Evolutionary conservation across 768 basidiomycete genomes (phyloP), one percentile per base, ranked within the genome.

Genomic region (Phylloporus arenicola): DNA sequence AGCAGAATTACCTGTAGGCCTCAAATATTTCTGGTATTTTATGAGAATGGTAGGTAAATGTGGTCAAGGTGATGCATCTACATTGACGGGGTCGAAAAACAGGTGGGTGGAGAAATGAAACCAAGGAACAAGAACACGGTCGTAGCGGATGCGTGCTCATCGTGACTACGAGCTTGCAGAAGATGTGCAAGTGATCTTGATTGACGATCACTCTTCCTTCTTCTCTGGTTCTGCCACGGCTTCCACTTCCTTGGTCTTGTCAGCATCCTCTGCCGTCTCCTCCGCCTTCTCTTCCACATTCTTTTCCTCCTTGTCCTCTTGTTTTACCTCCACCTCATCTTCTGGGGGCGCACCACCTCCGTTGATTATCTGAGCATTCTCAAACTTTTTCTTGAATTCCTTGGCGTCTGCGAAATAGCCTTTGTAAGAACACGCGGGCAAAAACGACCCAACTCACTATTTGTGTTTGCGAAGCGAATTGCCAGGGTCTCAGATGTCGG

Each of bases 391-490:
- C 78, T 95, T 96, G 78, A 98, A 99, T 51, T 86, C 77, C 56
- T 68, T 79, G 45, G 96, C 96, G 69, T 93, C 64, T 65, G 42
- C 13, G 50, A 49, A 38, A 30, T 85, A 89, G 57, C 20, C 25
- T 51, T 46, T 47, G 47, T 47, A 42, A 57, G 40, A 48, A 4
- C n/a, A 35, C 33, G 16, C 4, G n/a, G 19, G 14, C 24, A 27
- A 34, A 31, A 47, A 33, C 29, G 17, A 33, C n/a, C n/a, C 5
- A 45, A 72, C 92, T 71, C 58, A 95, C 94, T 92, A 16, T 98
- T 94, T 50, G 91, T 75, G 73, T 96, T 99, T 57, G 92, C 95
- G 62, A 99, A 98, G 49, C 96, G 89, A 67, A 99, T 96, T 45
- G 96, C 96, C 54, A 99, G 84, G 22, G 96, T 99, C 74, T 98